Evolutionary conservation across 306 rosid genomes (phyloP).

Genomic region (Trifolium subterraneum): DNA sequence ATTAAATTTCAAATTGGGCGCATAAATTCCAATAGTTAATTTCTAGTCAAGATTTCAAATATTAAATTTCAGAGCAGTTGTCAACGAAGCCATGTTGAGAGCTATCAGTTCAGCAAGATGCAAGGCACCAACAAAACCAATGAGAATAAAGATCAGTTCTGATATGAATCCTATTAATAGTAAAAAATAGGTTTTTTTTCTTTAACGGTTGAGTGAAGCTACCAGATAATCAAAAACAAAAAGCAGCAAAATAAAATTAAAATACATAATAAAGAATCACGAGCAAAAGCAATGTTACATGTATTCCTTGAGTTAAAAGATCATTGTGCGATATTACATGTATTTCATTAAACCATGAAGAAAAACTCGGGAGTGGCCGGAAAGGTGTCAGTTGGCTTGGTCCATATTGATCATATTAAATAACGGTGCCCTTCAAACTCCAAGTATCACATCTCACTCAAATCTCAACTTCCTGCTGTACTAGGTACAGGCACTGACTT

Average conservation of each 20-base stretch:
- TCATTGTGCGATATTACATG: constrained; percentile 35
- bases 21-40: no score
- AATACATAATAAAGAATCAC: constrained; percentile 5
- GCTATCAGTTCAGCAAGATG: neutral
- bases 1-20: no score
- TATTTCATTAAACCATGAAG: constrained; percentile 22
- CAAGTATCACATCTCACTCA: constrained; percentile 24
- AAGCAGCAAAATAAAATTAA: constrained; percentile 6
- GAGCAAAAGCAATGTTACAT: neutral
- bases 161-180: neutral
- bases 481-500: constrained; percentile 44
- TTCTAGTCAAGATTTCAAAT: neutral
- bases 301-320: constrained; percentile 23
- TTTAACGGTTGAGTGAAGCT: constrained; percentile 22
- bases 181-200: neutral
- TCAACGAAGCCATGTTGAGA: neutral
- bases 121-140: neutral
- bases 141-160: neutral
- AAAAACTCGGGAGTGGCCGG: constrained; percentile 6
- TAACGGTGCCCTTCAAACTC: neutral
- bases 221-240: neutral
- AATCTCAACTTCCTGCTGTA: constrained; percentile 43
- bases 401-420: constrained; percentile 14
- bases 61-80: neutral
- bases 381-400: neutral